phyloP scores from a whole-genome alignment of 2,329 filamentous ascomycete species.

The Xylaria sp. region DNA sequence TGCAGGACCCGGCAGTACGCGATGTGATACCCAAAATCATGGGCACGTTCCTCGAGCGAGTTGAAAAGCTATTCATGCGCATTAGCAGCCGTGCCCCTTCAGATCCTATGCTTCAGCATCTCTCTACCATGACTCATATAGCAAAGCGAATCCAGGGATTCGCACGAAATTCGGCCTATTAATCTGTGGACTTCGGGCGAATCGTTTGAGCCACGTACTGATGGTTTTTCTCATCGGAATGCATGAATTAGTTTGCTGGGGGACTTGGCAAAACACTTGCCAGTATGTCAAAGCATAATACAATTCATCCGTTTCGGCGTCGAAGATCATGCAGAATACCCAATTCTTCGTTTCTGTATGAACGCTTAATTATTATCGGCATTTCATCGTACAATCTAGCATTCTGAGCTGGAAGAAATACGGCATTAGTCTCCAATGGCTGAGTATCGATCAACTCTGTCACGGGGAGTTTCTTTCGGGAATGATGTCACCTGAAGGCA shows the following conservation, averaged over 20 bases:
- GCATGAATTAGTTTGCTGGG: conserved; percentile 11
- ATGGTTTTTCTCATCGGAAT: conserved; percentile 1
- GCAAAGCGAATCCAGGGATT: conserved; percentile 44
- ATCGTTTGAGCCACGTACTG: conserved; percentile 3
- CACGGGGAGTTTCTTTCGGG: conserved; percentile 8
- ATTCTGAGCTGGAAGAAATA: conserved; percentile 3
- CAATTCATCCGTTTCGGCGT: not conserved
- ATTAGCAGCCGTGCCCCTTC: conserved; percentile 60
- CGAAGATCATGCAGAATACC: conserved; percentile 23
- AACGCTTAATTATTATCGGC: conserved; percentile 14
- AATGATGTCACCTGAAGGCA: conserved; percentile 16
- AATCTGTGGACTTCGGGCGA: conserved; percentile 11
- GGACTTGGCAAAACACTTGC: conserved; percentile 15
- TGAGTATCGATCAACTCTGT: conserved; percentile 1
- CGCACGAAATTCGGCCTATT: conserved; percentile 42
- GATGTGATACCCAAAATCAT: conserved; percentile 68
- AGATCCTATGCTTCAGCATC: conserved; percentile 60
- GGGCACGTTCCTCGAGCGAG: conserved; percentile 61
- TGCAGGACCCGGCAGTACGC: conserved; percentile 64
- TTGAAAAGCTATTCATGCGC: conserved; percentile 63
- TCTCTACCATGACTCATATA: conserved; percentile 56
- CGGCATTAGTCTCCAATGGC: not conserved
- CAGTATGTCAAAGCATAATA: conserved; percentile 21
- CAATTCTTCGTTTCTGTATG: conserved; percentile 22
- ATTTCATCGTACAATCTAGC: conserved; percentile 16